phyloP scores from a whole-genome alignment of 148 eudicot genomes.

The Chenopodium quinoa region DNA sequence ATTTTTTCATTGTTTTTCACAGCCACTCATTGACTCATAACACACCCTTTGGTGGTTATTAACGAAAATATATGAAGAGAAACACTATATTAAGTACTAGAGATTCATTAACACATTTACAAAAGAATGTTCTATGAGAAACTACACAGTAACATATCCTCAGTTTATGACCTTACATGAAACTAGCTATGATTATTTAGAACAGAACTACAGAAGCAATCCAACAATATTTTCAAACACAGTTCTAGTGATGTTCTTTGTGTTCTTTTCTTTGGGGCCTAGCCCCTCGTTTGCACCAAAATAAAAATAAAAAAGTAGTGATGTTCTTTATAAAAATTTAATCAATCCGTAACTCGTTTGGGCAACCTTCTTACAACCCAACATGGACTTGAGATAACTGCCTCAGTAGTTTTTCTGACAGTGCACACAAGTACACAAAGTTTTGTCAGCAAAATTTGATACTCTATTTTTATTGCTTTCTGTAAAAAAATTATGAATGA shows the following conservation, averaged over 20 bases:
- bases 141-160: background rate
- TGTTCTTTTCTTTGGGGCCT: too few relatives aligned
- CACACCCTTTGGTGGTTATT: background rate
- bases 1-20: background rate
- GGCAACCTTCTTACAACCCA: background rate
- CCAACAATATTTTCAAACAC: background rate
- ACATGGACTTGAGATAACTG: background rate
- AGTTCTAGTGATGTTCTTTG: background rate
- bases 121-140: background rate
- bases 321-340: too few relatives aligned
- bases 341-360: too few relatives aligned
- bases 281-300: too few relatives aligned
- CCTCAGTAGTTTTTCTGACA: too few relatives aligned
- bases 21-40: background rate
- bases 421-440: background rate
- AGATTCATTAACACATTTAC: background rate
- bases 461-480: constrained; percentile 1
- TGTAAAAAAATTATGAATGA: constrained; percentile 11
- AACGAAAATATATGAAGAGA: background rate
- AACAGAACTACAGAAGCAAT: background rate
- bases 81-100: background rate
- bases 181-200: background rate
- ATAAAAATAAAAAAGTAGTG: too few relatives aligned
- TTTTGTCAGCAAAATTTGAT: background rate
- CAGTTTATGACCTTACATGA: background rate